These are phyloP conservation scores for Backusella mclennaniae DNA, from an alignment of 192 early-diverging fungal species.

Conservation along the genomic window DNA sequence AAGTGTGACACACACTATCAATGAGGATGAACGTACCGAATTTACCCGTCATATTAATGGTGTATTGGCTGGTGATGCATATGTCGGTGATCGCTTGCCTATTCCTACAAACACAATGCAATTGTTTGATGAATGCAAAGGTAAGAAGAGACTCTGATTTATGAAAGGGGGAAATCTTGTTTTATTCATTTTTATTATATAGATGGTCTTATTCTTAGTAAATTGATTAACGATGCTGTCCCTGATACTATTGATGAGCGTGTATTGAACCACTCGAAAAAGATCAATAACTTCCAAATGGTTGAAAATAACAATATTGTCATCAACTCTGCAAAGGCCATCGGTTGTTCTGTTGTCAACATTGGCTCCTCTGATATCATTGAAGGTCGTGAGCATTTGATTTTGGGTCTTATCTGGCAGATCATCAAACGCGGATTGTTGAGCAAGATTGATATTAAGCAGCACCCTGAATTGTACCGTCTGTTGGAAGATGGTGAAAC, in stretches of 20 bases:
- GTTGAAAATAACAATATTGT: slow-evolving; percentile 99
- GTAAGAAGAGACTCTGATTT: slow-evolving; percentile 32
- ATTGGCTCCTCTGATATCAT: slow-evolving; percentile 97
- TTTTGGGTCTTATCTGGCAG: slow-evolving; percentile 98
- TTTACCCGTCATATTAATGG: slow-evolving; percentile 96
- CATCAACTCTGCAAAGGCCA: slow-evolving; percentile 98
- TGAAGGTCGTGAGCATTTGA: slow-evolving; percentile 94
- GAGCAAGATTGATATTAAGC: slow-evolving; percentile 97
- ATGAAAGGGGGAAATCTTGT: not conserved
- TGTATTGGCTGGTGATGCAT: slow-evolving; percentile 73
- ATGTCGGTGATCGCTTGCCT: slow-evolving; percentile 85
- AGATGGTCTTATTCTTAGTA: slow-evolving; percentile 92
- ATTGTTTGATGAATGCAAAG: slow-evolving; percentile 93
- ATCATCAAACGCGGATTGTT: slow-evolving; percentile 98
- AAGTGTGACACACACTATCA: slow-evolving; percentile 96
- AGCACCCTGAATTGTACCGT: slow-evolving; percentile 96
- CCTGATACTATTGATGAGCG: slow-evolving; percentile 99
- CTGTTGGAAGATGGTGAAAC: slow-evolving; percentile 91
- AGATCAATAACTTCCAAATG: slow-evolving; percentile 93
- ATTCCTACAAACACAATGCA: slow-evolving; percentile 95
- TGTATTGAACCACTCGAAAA: slow-evolving; percentile 87
- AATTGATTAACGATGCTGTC: slow-evolving; percentile 97
- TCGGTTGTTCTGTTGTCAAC: slow-evolving; percentile 97
- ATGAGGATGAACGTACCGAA: slow-evolving; percentile 97
- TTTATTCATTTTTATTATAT: not conserved